Conservation (phyloP, 2,329 filamentous ascomycete genomes). For the Colletotrichum sidae region DNA sequence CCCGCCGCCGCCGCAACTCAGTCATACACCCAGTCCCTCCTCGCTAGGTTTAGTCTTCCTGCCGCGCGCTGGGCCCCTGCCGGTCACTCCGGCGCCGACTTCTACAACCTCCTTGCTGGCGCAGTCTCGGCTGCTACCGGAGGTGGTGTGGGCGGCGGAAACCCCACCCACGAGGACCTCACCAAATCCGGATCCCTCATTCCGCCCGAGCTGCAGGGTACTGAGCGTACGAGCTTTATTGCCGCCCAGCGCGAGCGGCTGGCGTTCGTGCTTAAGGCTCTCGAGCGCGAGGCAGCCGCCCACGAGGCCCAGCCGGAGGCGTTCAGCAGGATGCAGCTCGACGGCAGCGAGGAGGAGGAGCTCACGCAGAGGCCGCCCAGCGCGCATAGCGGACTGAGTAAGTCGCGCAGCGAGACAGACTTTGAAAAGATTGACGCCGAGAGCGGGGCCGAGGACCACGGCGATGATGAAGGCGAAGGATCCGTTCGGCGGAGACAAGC, state of each 20-base stretch:
- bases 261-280: slow-evolving; percentile 77
- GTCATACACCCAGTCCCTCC: slow-evolving; percentile 82
- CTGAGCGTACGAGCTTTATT: slow-evolving; percentile 80
- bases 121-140: slow-evolving; percentile 75
- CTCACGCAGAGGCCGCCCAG: slow-evolving; percentile 56
- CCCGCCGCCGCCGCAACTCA: slow-evolving; percentile 58
- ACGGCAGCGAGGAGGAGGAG: slow-evolving; percentile 34
- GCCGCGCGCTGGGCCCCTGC: slow-evolving; percentile 68
- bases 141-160: slow-evolving; percentile 50
- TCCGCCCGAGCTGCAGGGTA: slow-evolving; percentile 73
- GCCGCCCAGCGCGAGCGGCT: slow-evolving; percentile 83
- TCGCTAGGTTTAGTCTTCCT: slow-evolving; percentile 89
- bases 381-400: slow-evolving; percentile 73
- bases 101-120: slow-evolving; percentile 82
- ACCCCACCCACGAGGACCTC: slow-evolving; percentile 51
- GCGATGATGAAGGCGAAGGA: slow-evolving; percentile 52
- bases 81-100: slow-evolving; percentile 67
- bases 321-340: slow-evolving; percentile 35
- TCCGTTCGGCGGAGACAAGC: slow-evolving; percentile 47
- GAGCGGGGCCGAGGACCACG: slow-evolving; percentile 63
- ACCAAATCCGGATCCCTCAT: slow-evolving; percentile 62
- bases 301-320: slow-evolving; percentile 50
- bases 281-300: slow-evolving; percentile 81
- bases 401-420: slow-evolving; percentile 87
- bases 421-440: slow-evolving; percentile 91